phyloP scores from a whole-genome alignment of 2,329 filamentous ascomycete genomes.

The Ceratocystis albifundus region DNA sequence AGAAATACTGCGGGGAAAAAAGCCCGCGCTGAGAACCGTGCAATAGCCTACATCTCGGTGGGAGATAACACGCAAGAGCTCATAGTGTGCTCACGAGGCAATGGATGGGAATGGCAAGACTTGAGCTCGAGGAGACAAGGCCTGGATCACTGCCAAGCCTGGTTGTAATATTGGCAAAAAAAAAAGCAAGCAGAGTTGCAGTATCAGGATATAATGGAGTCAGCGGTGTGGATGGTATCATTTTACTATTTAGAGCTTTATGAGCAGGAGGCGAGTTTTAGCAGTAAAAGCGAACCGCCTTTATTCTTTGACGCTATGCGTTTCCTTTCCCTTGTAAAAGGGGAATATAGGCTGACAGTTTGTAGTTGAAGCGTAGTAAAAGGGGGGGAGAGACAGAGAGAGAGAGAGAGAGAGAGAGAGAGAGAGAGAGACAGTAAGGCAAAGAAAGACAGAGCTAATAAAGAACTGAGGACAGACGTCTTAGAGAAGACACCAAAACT shows the following conservation, averaged over 20 bases:
- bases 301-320: background rate
- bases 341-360: background rate
- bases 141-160: background rate
- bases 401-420: too few relatives aligned
- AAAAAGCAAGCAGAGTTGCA: background rate
- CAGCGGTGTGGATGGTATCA: too few relatives aligned
- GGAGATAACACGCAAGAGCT: background rate
- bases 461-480: background rate
- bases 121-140: background rate
- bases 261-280: background rate
- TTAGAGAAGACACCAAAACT: background rate
- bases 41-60: background rate
- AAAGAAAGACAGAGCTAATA: background rate
- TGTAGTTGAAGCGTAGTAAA: background rate
- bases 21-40: background rate
- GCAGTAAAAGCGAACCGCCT: background rate
- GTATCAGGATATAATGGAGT: background rate
- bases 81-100: background rate
- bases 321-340: slow-evolving; percentile 10
- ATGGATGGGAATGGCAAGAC: background rate
- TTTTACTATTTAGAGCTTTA: background rate
- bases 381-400: background rate
- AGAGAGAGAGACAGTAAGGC: background rate
- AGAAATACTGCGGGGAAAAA: background rate
- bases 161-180: too few relatives aligned